A percentile compares a stretch with the other conserved stretches of the same genome.
phyloP scores from a whole-genome alignment of 345 rosid genomes.

The Boechera stricta region DNA sequence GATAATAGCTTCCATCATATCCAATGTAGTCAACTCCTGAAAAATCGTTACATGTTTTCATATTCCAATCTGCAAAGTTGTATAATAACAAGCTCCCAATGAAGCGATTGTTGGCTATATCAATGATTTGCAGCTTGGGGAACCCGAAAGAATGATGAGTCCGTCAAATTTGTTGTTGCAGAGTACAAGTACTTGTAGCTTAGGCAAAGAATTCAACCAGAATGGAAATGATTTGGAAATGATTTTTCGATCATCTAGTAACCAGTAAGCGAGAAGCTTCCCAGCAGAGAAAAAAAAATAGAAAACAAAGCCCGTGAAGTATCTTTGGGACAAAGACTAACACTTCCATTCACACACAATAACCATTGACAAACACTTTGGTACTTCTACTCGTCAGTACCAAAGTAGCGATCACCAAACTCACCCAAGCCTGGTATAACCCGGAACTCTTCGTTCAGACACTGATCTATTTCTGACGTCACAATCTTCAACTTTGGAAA shows the following conservation, averaged over 20 bases:
- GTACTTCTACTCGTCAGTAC: constrained; percentile 68
- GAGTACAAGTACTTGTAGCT: constrained; percentile 47
- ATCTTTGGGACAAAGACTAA: background rate
- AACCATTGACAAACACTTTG: constrained; percentile 6
- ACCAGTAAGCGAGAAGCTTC: constrained; percentile 1
- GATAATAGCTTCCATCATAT: background rate
- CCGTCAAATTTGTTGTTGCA: background rate
- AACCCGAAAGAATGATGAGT: constrained; percentile 40
- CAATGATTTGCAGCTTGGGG: constrained; percentile 50
- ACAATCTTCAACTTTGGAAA: constrained; percentile 90
- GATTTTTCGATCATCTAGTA: background rate
- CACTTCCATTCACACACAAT: constrained; percentile 3
- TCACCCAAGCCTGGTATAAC: constrained; percentile 99
- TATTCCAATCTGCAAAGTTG: background rate
- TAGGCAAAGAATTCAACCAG: constrained; percentile 36
- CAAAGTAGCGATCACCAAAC: constrained; percentile 97
- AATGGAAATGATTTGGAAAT: constrained; percentile 39
- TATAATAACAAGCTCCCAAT: background rate
- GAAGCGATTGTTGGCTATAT: constrained; percentile 36
- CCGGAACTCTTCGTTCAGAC: constrained; percentile 83
- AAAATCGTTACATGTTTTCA: constrained; percentile 2
- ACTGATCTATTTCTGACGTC: constrained; percentile 91
- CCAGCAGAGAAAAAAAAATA: background rate
- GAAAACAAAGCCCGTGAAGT: constrained; percentile 1
- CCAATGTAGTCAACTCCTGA: constrained; percentile 8